A percentile compares a stretch with the other conserved stretches of the same genome.
phyloP scores from a whole-genome alignment of 129 eudicot species.

The Saposhnikovia divaricata region DNA sequence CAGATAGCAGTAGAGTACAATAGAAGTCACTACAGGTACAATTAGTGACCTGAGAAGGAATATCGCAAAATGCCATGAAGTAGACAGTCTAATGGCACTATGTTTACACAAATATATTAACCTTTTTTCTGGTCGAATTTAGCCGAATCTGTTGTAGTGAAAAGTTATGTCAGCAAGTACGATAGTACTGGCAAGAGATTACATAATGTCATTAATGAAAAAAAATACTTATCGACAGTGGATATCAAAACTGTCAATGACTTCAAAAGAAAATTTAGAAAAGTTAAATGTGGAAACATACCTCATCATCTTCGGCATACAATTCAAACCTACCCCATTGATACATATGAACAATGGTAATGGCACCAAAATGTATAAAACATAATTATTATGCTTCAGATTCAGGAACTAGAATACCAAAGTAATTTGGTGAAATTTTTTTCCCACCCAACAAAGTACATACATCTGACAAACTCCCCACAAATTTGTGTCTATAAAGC shows the following conservation, averaged over 20 bases:
- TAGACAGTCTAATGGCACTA: too few relatives aligned
- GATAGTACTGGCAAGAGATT: not conserved
- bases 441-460: too few relatives aligned
- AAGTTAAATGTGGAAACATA: constrained; percentile 5
- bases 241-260: constrained; percentile 9
- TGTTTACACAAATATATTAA: too few relatives aligned
- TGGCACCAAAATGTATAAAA: not conserved
- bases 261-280: not conserved
- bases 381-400: not conserved
- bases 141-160: too few relatives aligned
- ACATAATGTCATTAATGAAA: not conserved
- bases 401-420: not conserved
- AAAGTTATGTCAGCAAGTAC: not conserved
- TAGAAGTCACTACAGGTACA: too few relatives aligned
- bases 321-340: constrained; percentile 94
- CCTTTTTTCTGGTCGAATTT: too few relatives aligned
- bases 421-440: not conserved
- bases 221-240: not conserved
- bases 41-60: too few relatives aligned
- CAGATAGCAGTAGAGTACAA: too few relatives aligned
- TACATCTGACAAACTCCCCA: too few relatives aligned
- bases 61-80: too few relatives aligned
- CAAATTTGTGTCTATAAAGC: too few relatives aligned
- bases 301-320: constrained; percentile 86
- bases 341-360: not conserved